Evolutionary conservation across 805 yeast genomes (phyloP).

Genomic region (Saccharomyces eubayanus): DNA sequence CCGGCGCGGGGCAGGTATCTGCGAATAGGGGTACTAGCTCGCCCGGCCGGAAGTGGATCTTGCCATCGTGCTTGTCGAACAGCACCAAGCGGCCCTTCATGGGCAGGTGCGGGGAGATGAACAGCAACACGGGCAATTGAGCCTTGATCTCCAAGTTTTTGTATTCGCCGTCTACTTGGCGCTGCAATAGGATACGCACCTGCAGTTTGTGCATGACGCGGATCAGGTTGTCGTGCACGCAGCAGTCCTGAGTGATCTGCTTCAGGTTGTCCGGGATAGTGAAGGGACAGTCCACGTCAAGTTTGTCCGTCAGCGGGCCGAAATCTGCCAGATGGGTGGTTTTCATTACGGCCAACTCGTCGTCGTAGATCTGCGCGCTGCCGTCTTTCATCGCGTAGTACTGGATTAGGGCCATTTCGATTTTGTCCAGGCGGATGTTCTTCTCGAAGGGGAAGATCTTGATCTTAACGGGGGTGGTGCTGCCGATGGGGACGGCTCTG

Average conservation of each 20-base stretch:
- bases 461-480: constrained; percentile 58
- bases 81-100: constrained; percentile 38
- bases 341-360: constrained; percentile 54
- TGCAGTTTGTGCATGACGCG: constrained; percentile 78
- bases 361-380: constrained; percentile 46
- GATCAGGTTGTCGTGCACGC: constrained; percentile 48
- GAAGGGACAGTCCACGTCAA: constrained; percentile 56
- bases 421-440: constrained; percentile 62
- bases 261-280: constrained; percentile 63
- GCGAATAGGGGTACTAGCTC: constrained; percentile 28
- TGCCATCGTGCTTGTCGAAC: constrained; percentile 32
- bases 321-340: constrained; percentile 36
- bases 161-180: constrained; percentile 51
- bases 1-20: neutral
- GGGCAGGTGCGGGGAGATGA: constrained; percentile 67
- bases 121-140: constrained; percentile 65
- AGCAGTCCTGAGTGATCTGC: constrained; percentile 76
- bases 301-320: constrained; percentile 39
- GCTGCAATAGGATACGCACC: constrained; percentile 55
- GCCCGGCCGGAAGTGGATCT: constrained; percentile 36
- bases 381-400: constrained; percentile 50
- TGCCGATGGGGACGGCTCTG: constrained; percentile 81
- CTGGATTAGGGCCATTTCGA: constrained; percentile 61
- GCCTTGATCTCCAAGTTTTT: constrained; percentile 83
- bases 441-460: constrained; percentile 70